Evolutionary conservation across 306 rosid species (phyloP).

Genomic region (Adenanthera pavonina): DNA sequence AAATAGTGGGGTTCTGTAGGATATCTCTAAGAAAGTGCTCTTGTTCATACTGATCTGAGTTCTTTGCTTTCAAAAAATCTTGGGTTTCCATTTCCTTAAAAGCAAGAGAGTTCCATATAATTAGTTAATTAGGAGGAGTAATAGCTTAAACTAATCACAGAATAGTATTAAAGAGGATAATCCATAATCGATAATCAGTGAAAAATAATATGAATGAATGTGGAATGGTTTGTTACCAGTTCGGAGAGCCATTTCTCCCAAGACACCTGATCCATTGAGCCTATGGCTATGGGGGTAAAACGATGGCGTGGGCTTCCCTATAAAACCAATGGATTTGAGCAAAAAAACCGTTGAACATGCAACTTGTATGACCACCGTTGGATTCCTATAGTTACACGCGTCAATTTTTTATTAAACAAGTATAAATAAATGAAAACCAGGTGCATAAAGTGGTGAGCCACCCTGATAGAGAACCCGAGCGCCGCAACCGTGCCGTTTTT

Average conservation of each 20-base stretch:
- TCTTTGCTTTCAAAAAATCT: neutral
- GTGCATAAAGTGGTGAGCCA: no score
- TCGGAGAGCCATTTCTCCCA: constrained; percentile 17
- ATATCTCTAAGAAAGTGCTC: constrained; percentile 37
- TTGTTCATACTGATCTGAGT: constrained; percentile 26
- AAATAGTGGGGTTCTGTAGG: constrained; percentile 19
- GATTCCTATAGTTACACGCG: neutral
- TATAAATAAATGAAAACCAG: no score
- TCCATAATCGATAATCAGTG: no score
- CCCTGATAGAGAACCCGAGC: no score
- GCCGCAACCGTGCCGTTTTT: no score
- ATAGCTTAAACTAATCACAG: no score
- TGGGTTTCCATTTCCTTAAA: constrained; percentile 21
- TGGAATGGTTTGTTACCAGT: constrained; percentile 3
- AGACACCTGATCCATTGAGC: constrained; percentile 22
- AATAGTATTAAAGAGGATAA: neutral
- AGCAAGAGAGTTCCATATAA: neutral
- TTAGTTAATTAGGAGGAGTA: neutral
- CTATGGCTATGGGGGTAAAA: neutral
- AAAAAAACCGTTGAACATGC: neutral
- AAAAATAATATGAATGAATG: no score
- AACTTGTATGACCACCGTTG: neutral
- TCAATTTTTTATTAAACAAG: no score
- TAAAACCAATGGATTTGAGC: neutral
- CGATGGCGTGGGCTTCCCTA: neutral